Base-by-base conservation (phyloP, 106 monocot genomes). In the Platanthera zijinensis region DNA sequence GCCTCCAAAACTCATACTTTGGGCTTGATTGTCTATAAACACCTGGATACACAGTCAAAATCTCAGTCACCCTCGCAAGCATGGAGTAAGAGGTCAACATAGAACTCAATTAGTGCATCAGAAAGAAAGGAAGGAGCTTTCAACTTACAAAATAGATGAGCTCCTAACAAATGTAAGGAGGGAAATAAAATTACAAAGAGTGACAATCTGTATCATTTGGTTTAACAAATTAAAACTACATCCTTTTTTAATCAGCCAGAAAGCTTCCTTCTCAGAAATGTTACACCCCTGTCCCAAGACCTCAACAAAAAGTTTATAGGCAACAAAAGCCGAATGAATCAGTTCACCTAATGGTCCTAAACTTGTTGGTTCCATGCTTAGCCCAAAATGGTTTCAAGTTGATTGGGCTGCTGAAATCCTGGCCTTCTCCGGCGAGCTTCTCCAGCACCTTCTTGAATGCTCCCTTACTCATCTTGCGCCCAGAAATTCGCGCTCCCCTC, bases 321-420 rank as follows among this genome's bases (percentile, higher is more conserved):
- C 69, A 74, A 52, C n/a, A 61, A 70, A 66, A 52, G 39, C 70
- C 8, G 5, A 70, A n/a, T 9, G 15, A 70, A 50, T 39, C 39
- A 39, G 51, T 71, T 80, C 81, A 87, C 82, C 82, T 87, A 75
- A 87, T 87, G 0, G 84, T 84, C 79, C 82, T 82, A 79, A 87
- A 87, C 79, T 87, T 87, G 77, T 87, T 87, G 13, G 87, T 87
- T 8, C 87, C 87, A 77, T 87, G 87, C 77, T 87, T 87, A 15
- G 87, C 87, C 87, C 87, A 87, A n/a, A 59, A 84, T 14, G 76
- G 57, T 72, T 74, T 87, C 74, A 87, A 73, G 76, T 87, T 82
- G 53, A 87, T 87, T 47, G 87, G 84, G 61, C 79, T 73, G 10
- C 79, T 79, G 39, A 87, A 76, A 82, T 87, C 82, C 48, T 87